These are phyloP conservation scores for Chamaecrista fasciculata DNA, from an alignment of 306 rosid genomes.

Conservation along the genomic window DNA sequence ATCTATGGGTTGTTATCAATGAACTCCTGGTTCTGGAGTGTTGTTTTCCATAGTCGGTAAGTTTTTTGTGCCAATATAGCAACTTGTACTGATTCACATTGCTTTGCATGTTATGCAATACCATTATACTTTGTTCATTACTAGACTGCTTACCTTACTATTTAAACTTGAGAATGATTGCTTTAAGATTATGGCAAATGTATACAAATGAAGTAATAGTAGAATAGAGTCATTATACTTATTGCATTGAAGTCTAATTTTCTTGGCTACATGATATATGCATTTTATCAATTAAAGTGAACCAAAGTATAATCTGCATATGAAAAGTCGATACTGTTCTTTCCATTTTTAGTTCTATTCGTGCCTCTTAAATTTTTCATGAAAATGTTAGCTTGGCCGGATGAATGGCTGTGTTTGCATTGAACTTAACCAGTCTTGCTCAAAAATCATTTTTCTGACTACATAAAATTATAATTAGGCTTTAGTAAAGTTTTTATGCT, in stretches of 20 bases:
- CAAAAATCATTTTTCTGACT: background rate
- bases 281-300: slow-evolving; percentile 6
- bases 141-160: background rate
- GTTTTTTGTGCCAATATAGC: slow-evolving; percentile 16
- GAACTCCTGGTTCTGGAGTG: slow-evolving; percentile 76
- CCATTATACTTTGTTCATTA: background rate
- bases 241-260: background rate
- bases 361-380: background rate
- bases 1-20: slow-evolving; percentile 54
- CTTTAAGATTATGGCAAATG: background rate
- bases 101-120: background rate
- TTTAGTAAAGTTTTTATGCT: background rate
- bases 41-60: slow-evolving; percentile 70
- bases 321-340: background rate
- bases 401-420: background rate
- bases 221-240: background rate
- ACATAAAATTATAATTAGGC: slow-evolving; percentile 1
- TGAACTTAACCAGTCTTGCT: slow-evolving; percentile 1
- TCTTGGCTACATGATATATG: background rate
- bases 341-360: background rate
- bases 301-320: background rate
- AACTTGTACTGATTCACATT: background rate
- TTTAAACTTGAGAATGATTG: background rate
- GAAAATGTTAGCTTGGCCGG: background rate
- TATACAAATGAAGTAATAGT: background rate